Evolutionary conservation across 441 rosid species (phyloP).

Genomic region (Sinapis alba): DNA sequence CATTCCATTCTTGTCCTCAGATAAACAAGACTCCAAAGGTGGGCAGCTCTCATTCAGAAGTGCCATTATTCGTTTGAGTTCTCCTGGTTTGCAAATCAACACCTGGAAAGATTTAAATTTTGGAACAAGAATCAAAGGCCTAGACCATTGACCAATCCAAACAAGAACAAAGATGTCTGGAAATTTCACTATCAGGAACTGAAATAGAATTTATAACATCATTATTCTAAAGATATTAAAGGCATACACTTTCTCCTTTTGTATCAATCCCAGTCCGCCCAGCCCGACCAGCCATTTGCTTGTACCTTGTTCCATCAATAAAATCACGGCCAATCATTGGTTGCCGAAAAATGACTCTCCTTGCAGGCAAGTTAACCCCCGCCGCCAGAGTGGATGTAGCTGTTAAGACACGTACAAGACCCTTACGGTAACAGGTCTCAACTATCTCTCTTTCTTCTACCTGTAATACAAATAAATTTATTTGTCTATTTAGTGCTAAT

Average conservation of each 20-base stretch:
- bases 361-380: constrained; percentile 97
- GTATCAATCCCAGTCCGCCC: constrained; percentile 99
- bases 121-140: constrained; percentile 13
- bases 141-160: constrained; percentile 14
- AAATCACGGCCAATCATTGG: constrained; percentile 96
- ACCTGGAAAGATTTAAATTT: constrained; percentile 59
- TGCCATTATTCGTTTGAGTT: constrained; percentile 78
- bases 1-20: constrained; percentile 99
- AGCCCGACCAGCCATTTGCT: constrained; percentile 99
- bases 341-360: constrained; percentile 98
- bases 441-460: constrained; percentile 98
- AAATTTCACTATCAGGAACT: constrained; percentile 3
- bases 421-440: constrained; percentile 92
- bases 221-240: not conserved
- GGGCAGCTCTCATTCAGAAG: constrained; percentile 88
- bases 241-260: constrained; percentile 97
- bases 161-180: constrained; percentile 15
- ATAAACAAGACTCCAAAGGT: constrained; percentile 92
- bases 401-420: constrained; percentile 88
- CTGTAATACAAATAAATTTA: constrained; percentile 46
- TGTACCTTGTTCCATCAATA: constrained; percentile 97
- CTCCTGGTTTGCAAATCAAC: constrained; percentile 86
- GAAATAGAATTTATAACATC: constrained; percentile 12
- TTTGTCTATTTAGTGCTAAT: constrained; percentile 4
- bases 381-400: constrained; percentile 99